Base-by-base conservation (phyloP, 352 stramenopile genomes). In the Phytophthora hibernalis region DNA sequence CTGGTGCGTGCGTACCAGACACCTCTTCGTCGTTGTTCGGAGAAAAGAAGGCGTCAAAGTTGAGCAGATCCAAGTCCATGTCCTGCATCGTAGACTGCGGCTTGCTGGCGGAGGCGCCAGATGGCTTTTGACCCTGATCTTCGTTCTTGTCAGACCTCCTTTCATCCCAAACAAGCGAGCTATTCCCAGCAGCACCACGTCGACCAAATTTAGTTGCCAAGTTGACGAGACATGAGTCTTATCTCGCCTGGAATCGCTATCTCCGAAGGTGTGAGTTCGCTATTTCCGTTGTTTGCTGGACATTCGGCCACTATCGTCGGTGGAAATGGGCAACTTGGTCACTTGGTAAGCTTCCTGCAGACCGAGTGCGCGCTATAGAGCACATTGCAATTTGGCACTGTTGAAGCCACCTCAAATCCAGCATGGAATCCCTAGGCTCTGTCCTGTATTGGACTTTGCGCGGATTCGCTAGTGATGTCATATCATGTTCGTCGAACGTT, bases 41-140 rank as follows among this genome's bases (percentile, higher is more conserved):
- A 35, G 49, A 15, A 54, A 79, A 79, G 52, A 82, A 77, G 11
- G 62, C 37, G 54, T 82, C 63, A 16, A 82, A 77, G 50, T 71
- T 76, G 38, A 77, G 45, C 48, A 82, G 38, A 13, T 78, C 74
- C 10, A 54, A 65, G 54, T 79, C 71, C 54, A 73, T 67, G 52
- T 82, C 70, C 35, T 75, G 70, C 70, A 77, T 77, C 28, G 42
- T 55, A n/a, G 37, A 44, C 8, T 42, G 35, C 5, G 45, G 42
- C 64, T 76, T 77, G 65, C 45, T 54, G 33, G 42, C 52, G 35
- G 33, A 57, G 43, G 11, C 15, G 53, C 56, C 62, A 79, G 70
- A 72, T 77, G 58, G 60, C 62, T 75, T 79, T 70, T 79, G 74
- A 77, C 42, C 35, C 35, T 45, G 54, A 52, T 16, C 12, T 30